Evolutionary conservation across 2,329 filamentous ascomycete species (phyloP).

Genomic region (Talaromyces sp.): DNA sequence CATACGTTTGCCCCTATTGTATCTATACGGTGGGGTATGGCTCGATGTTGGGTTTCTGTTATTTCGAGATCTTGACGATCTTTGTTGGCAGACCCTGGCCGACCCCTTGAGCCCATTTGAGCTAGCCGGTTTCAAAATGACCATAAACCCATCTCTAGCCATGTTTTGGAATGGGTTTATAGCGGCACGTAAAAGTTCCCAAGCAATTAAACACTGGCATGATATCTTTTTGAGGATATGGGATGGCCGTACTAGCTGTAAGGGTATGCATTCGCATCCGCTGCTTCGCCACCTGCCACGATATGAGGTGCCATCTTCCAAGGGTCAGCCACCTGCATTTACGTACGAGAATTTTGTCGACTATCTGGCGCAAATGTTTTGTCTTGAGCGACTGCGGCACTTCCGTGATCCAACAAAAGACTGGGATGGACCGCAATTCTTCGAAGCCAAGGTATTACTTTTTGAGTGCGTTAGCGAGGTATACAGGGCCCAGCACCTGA

Average conservation of each 20-base stretch:
- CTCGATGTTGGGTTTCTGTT: constrained; percentile 45
- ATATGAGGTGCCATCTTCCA: neutral
- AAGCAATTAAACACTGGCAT: constrained; percentile 16
- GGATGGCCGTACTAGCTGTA: neutral
- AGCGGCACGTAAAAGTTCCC: constrained; percentile 7
- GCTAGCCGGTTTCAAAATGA: constrained; percentile 19
- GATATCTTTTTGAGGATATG: constrained; percentile 12
- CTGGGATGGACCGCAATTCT: neutral
- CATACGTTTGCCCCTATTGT: constrained; percentile 1
- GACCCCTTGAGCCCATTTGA: constrained; percentile 36
- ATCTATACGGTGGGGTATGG: constrained; percentile 28
- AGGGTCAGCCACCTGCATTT: neutral
- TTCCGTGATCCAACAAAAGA: neutral
- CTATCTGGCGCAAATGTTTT: neutral
- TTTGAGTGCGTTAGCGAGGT: constrained; percentile 2
- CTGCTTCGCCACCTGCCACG: neutral
- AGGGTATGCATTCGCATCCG: neutral
- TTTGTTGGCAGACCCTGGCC: constrained; percentile 44
- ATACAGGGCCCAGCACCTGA: neutral
- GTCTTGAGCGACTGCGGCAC: constrained; percentile 1
- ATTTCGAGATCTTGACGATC: constrained; percentile 40
- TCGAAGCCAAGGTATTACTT: neutral
- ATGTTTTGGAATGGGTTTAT: constrained; percentile 16
- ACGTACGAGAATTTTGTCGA: neutral
- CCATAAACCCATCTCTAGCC: neutral